Conservation (phyloP, 148 eudicot species). For the Amaranthus hypochondriacus region DNA sequence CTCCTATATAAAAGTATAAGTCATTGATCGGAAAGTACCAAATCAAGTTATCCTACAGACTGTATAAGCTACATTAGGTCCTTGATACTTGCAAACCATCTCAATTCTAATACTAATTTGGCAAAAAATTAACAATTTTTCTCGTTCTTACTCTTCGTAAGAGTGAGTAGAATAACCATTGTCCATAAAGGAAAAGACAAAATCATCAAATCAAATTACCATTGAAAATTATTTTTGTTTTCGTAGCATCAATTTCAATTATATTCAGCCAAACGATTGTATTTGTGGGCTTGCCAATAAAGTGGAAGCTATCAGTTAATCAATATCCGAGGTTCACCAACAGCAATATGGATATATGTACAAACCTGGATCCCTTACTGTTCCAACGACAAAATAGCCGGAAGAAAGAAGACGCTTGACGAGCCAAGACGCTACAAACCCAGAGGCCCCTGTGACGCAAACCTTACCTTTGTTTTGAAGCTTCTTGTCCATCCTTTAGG, state of each 20-base stretch:
- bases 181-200: neutral
- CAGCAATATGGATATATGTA: neutral
- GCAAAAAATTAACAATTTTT: neutral
- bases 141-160: neutral
- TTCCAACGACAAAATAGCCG: slow-evolving; percentile 72
- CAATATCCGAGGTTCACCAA: neutral
- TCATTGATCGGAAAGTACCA: neutral
- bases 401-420: slow-evolving; percentile 66
- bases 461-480: slow-evolving; percentile 45
- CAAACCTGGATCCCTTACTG: slow-evolving; percentile 81
- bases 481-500: slow-evolving; percentile 26
- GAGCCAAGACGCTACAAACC: slow-evolving; percentile 88
- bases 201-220: neutral
- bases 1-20: slow-evolving; percentile 31
- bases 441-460: slow-evolving; percentile 94
- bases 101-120: neutral
- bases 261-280: too few relatives aligned
- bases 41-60: neutral
- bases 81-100: neutral
- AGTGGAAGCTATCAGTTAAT: too few relatives aligned
- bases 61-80: neutral
- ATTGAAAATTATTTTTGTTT: neutral
- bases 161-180: neutral
- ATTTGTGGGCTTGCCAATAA: too few relatives aligned
- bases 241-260: too few relatives aligned